phyloP scores from a whole-genome alignment of 495 filamentous ascomycete species.

The Stereocaulon alpinum region DNA sequence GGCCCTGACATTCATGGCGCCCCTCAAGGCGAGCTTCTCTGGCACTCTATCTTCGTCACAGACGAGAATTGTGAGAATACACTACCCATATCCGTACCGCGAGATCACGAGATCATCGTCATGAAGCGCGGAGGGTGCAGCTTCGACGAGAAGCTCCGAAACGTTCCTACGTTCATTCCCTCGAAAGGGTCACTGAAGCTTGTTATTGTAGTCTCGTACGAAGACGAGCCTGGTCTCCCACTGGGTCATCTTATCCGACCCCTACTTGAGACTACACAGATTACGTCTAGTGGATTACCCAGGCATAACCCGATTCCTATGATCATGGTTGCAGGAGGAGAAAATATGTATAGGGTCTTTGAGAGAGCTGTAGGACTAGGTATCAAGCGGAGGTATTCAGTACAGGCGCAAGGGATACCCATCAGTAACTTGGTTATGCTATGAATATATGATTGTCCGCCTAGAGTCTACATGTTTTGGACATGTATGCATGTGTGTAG shows the following conservation, averaged over 20 bases:
- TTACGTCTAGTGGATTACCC: constrained; percentile 58
- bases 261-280: constrained; percentile 64
- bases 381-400: constrained; percentile 63
- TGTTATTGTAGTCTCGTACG: constrained; percentile 69
- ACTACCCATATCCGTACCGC: constrained; percentile 49
- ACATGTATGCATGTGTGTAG: no score
- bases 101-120: constrained; percentile 68
- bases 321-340: constrained; percentile 75
- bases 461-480: no score
- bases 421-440: constrained; percentile 17
- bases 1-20: constrained; percentile 33
- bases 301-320: constrained; percentile 68
- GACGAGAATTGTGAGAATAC: constrained; percentile 53
- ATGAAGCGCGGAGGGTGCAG: constrained; percentile 76
- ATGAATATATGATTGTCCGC: background rate
- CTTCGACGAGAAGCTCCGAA: constrained; percentile 72
- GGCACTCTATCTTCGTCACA: constrained; percentile 60
- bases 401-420: constrained; percentile 64
- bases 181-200: constrained; percentile 54
- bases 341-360: constrained; percentile 54
- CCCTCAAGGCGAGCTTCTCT: constrained; percentile 43
- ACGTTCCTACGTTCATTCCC: constrained; percentile 61
- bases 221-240: constrained; percentile 30
- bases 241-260: constrained; percentile 47
- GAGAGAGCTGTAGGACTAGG: constrained; percentile 52